Evolutionary conservation across 2,329 filamentous ascomycete species (phyloP), one percentile per base, ranked within the genome.

Genomic region (Nothopassalora personata): DNA sequence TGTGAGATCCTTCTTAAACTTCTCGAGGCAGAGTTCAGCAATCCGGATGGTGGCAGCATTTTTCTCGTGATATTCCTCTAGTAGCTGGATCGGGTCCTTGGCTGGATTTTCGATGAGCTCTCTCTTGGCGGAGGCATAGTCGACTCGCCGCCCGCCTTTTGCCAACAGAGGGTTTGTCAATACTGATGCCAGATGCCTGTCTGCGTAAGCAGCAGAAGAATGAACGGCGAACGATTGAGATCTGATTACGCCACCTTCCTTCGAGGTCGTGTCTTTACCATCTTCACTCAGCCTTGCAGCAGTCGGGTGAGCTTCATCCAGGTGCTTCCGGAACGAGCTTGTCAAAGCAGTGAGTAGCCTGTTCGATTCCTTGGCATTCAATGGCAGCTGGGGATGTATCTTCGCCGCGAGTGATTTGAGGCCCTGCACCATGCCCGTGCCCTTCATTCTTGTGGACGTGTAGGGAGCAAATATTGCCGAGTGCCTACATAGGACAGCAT

Each of bases 321-420:
- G 79, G 59, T 87, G 83, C 53, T 79, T 76, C 64, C 83, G 79
- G 70, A 88, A 88, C 11, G 84, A 87, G 45, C 78, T 79, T 23
- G 83, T 86, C 63, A 88, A 79, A 19, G 84, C 76, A 55, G 76
- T 79, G 45, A 88, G 78, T 7, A 88, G 76, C 65, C 83, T 80
- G 61, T 83, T 76, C 15, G 81, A 84, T 67, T 88, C 83, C 58
- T 79, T 79, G 4, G 79, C 76, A 28, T 79, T 83, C 15, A 86
- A 75, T 27, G 84, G 80, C 4, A 81, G 66, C 61, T 77, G 77
- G 0, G 76, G 76, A 62, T 81, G 78, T 45, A 87, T 77, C 68
- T 81, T 84, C 28, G 79, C 76, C 10, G 77, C 73, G 69, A 84
- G 77, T 23, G 78, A 73, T 57, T 76, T 79, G 62, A 82, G 76